These are phyloP conservation scores for Filobasidium wieringae DNA, from an alignment of 768 basidiomycete genomes.

Conservation along the genomic window DNA sequence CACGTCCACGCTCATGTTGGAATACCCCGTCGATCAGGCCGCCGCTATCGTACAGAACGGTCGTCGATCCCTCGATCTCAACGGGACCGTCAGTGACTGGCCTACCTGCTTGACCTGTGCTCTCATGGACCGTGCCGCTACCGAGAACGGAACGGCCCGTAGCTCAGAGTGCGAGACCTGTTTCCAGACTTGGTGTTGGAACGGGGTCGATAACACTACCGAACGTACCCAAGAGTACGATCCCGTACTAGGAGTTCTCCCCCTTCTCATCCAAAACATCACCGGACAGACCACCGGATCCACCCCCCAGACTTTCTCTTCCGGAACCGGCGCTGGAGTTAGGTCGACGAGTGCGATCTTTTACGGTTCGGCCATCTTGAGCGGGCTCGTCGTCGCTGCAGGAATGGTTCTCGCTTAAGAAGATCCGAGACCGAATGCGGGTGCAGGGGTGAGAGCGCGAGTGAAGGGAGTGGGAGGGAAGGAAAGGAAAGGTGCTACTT, in stretches of 20 bases:
- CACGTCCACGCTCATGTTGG: constrained; percentile 51
- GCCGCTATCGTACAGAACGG: constrained; percentile 54
- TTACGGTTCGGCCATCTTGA: background rate
- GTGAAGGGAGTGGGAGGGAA: background rate
- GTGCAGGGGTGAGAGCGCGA: too few species aligned
- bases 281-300: background rate
- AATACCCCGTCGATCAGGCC: constrained; percentile 50
- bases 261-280: constrained; percentile 17
- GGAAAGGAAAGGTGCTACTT: too few species aligned
- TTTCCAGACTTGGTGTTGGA: constrained; percentile 36
- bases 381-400: background rate
- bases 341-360: background rate
- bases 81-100: constrained; percentile 48
- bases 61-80: constrained; percentile 44
- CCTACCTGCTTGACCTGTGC: constrained; percentile 62
- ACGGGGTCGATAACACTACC: constrained; percentile 32
- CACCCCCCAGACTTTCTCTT: background rate
- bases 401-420: too few species aligned
- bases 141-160: constrained; percentile 23
- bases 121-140: constrained; percentile 46
- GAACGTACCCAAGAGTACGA: constrained; percentile 21
- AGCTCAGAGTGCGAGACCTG: constrained; percentile 31
- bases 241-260: constrained; percentile 27
- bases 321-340: background rate
- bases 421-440: too few species aligned